Percentiles rank a stretch among this genome's conserved stretches.
Conservation (phyloP, 495 filamentous ascomycete species). For the Rostrohypoxylon terebratum region DNA sequence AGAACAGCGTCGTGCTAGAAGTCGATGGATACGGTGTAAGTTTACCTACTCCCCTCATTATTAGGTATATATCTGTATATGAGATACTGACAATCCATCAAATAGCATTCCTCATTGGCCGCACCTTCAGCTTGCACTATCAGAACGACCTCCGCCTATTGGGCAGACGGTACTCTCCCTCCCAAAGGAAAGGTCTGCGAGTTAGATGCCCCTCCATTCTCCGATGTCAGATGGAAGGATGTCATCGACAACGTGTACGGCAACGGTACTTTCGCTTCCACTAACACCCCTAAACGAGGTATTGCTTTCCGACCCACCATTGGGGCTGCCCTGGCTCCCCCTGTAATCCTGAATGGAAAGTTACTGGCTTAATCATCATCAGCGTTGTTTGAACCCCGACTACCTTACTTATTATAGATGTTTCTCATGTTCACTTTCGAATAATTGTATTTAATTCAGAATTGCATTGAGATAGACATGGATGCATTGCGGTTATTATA, state of each 20-base stretch:
- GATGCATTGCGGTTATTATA: too few species aligned
- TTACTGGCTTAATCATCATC: neutral
- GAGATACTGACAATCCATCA: neutral
- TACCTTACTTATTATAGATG: too few species aligned
- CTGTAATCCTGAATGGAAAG: neutral
- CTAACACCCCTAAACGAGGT: conserved; percentile 12
- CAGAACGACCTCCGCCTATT: conserved; percentile 59
- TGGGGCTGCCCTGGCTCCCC: neutral
- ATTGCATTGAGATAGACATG: too few species aligned
- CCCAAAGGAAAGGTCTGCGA: conserved; percentile 57
- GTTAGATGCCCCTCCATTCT: conserved; percentile 23
- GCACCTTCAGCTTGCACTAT: conserved; percentile 63
- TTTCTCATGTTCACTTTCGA: too few species aligned
- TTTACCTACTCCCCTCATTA: conserved; percentile 12
- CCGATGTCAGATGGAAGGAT: conserved; percentile 39
- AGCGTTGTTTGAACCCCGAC: neutral
- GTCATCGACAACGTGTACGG: conserved; percentile 30
- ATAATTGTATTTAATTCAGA: too few species aligned
- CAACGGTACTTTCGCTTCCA: conserved; percentile 22
- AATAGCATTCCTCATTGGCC: conserved; percentile 61
- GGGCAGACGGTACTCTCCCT: conserved; percentile 61
- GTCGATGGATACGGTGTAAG: conserved; percentile 68
- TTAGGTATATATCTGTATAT: neutral
- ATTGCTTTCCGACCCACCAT: neutral
- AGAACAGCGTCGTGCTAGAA: conserved; percentile 64